These are phyloP conservation scores for Torulaspora globosa DNA, from an alignment of 1,139 yeast species.

Conservation along the genomic window DNA sequence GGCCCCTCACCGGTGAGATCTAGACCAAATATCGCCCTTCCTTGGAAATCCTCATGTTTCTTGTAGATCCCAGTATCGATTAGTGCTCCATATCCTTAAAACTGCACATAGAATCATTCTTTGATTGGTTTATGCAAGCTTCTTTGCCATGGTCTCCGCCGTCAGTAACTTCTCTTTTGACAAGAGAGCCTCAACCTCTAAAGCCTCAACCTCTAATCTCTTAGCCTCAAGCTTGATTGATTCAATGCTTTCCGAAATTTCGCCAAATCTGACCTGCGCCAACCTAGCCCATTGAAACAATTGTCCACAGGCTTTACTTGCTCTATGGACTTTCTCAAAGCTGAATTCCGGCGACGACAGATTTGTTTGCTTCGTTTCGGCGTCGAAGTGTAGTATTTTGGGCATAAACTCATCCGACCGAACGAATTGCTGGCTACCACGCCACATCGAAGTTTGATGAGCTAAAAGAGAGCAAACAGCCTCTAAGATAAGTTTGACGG, in stretches of 20 bases:
- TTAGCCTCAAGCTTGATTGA: constrained; percentile 71
- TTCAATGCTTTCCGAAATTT: constrained; percentile 63
- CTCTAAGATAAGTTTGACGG: constrained; percentile 81
- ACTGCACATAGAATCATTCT: constrained; percentile 61
- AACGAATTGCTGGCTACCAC: constrained; percentile 76
- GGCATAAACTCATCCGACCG: constrained; percentile 86
- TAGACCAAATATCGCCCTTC: constrained; percentile 54
- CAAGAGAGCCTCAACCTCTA: constrained; percentile 54
- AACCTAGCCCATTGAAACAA: constrained; percentile 79
- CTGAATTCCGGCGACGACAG: constrained; percentile 62
- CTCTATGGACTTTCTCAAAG: constrained; percentile 73
- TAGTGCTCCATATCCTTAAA: constrained; percentile 77
- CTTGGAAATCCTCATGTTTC: constrained; percentile 62
- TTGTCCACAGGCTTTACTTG: constrained; percentile 96
- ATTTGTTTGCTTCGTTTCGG: constrained; percentile 56
- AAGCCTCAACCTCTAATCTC: constrained; percentile 54
- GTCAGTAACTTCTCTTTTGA: constrained; percentile 69
- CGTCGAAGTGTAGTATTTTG: constrained; percentile 70
- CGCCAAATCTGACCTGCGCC: constrained; percentile 77
- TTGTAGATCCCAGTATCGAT: constrained; percentile 69
- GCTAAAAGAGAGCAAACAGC: constrained; percentile 84
- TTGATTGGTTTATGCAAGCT: constrained; percentile 67
- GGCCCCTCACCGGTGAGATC: constrained; percentile 60
- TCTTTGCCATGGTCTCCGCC: constrained; percentile 74
- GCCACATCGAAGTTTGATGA: constrained; percentile 65